phyloP scores from a whole-genome alignment of 441 rosid species.

The Adansonia rubrostipa region DNA sequence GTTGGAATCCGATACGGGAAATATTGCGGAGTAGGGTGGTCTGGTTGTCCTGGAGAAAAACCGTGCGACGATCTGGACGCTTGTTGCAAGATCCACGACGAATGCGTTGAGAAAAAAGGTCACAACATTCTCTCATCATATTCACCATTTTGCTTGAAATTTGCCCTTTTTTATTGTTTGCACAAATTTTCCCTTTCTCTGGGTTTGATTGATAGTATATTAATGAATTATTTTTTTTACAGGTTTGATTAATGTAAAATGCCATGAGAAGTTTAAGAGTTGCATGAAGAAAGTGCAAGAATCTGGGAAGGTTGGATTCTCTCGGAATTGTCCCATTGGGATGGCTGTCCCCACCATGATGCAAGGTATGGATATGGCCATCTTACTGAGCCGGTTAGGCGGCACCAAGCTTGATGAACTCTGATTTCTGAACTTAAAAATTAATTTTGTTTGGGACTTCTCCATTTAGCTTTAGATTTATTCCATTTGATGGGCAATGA shows the following conservation, averaged over 20 bases:
- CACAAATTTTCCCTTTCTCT: not conserved
- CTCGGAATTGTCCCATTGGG: slow-evolving; percentile 66
- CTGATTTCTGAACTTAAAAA: not conserved
- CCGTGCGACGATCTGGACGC: slow-evolving; percentile 95
- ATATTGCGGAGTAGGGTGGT: slow-evolving; percentile 91
- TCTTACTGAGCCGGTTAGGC: slow-evolving; percentile 32
- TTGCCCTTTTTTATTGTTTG: not conserved
- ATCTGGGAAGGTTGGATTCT: slow-evolving; percentile 71
- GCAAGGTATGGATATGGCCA: slow-evolving; percentile 94
- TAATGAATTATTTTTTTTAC: not conserved
- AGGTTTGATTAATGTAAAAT: slow-evolving; percentile 67
- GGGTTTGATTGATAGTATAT: not conserved
- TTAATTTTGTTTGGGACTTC: too few relatives aligned
- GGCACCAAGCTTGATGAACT: not conserved
- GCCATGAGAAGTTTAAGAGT: slow-evolving; percentile 81
- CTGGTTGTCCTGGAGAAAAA: slow-evolving; percentile 87
- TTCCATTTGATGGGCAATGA: too few relatives aligned
- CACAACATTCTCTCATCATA: not conserved
- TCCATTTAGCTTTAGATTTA: too few relatives aligned
- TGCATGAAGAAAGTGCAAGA: slow-evolving; percentile 76
- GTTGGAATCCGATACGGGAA: slow-evolving; percentile 82
- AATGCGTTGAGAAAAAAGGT: slow-evolving; percentile 79
- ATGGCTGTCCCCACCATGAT: slow-evolving; percentile 77
- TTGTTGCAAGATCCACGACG: slow-evolving; percentile 87
- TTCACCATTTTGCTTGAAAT: not conserved